Evolutionary conservation across 2,329 filamentous ascomycete species (phyloP).

Genomic region (Cucurbitaria berberidis): DNA sequence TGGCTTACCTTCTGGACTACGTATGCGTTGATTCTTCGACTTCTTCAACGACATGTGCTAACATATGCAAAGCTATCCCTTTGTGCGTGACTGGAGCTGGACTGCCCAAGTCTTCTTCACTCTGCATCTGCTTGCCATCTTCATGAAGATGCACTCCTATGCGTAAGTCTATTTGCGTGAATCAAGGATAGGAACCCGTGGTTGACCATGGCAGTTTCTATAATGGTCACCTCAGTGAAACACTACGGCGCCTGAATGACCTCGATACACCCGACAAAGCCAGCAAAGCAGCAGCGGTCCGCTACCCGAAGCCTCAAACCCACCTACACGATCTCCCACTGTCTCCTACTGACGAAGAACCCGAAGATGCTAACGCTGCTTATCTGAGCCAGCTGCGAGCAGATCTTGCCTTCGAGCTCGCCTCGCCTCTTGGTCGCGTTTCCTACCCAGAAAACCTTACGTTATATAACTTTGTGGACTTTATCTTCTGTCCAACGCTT

Average conservation of each 20-base stretch:
- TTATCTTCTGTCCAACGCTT: slow-evolving; percentile 87
- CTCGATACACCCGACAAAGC: slow-evolving; percentile 79
- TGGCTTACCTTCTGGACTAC: slow-evolving; percentile 87
- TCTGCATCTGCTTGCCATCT: slow-evolving; percentile 84
- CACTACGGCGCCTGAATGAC: slow-evolving; percentile 76
- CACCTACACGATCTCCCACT: slow-evolving; percentile 60
- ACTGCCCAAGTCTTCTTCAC: slow-evolving; percentile 95
- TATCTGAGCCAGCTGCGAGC: slow-evolving; percentile 73
- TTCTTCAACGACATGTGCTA: not conserved
- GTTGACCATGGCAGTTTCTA: slow-evolving; percentile 71
- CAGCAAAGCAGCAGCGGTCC: slow-evolving; percentile 72
- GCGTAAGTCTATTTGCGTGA: slow-evolving; percentile 52
- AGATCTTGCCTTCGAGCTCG: slow-evolving; percentile 87
- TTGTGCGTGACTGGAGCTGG: slow-evolving; percentile 90
- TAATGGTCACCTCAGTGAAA: slow-evolving; percentile 92
- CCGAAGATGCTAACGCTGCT: slow-evolving; percentile 44
- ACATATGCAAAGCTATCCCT: slow-evolving; percentile 67
- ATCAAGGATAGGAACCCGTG: too few species aligned
- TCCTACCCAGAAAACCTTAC: slow-evolving; percentile 92
- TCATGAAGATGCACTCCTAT: slow-evolving; percentile 99
- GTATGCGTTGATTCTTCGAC: slow-evolving; percentile 46
- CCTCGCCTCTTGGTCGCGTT: slow-evolving; percentile 84
- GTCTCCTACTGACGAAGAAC: slow-evolving; percentile 54
- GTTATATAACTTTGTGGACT: slow-evolving; percentile 81
- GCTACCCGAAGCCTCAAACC: slow-evolving; percentile 66